phyloP scores from a whole-genome alignment of 108 stramenopile species.

The Nitzschia sp. region DNA sequence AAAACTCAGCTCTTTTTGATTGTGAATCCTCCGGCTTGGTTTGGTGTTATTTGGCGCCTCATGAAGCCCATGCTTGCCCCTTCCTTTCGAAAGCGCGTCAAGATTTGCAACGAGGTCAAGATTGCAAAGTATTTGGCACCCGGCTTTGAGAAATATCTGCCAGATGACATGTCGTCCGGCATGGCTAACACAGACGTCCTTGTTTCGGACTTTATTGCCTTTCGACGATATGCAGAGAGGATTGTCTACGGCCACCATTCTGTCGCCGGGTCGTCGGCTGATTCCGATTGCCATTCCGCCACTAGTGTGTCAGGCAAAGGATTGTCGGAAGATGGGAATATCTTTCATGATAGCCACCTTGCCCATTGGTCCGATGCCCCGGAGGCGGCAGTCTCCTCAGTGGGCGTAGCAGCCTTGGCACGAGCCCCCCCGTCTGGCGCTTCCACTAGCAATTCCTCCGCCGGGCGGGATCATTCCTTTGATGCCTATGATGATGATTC shows the following conservation, averaged over 20 bases:
- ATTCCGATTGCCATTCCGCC: not conserved
- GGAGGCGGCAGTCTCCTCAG: not conserved
- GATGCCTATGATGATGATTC: not conserved
- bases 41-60: conserved; percentile 46
- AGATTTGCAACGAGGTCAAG: conserved; percentile 34
- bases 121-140: conserved; percentile 27
- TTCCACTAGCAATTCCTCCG: not conserved
- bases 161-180: conserved; percentile 45
- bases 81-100: conserved; percentile 47
- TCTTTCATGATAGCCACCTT: not conserved
- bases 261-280: not conserved
- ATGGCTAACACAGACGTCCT: conserved; percentile 26
- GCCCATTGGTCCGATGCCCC: not conserved
- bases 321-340: not conserved
- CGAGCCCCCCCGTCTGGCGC: not conserved
- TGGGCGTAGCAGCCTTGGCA: not conserved
- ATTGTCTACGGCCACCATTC: not conserved
- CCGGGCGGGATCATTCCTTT: not conserved
- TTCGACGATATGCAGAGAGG: conserved; percentile 22
- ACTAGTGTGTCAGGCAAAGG: not conserved
- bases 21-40: conserved; percentile 64
- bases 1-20: conserved; percentile 50
- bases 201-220: conserved; percentile 40
- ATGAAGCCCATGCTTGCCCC: conserved; percentile 48
- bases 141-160: conserved; percentile 36